A percentile compares a stretch with the other conserved stretches of the same genome.
These are phyloP conservation scores for Ustilago hordei DNA, from an alignment of 1,284 basidiomycete genomes.

Conservation along the genomic window DNA sequence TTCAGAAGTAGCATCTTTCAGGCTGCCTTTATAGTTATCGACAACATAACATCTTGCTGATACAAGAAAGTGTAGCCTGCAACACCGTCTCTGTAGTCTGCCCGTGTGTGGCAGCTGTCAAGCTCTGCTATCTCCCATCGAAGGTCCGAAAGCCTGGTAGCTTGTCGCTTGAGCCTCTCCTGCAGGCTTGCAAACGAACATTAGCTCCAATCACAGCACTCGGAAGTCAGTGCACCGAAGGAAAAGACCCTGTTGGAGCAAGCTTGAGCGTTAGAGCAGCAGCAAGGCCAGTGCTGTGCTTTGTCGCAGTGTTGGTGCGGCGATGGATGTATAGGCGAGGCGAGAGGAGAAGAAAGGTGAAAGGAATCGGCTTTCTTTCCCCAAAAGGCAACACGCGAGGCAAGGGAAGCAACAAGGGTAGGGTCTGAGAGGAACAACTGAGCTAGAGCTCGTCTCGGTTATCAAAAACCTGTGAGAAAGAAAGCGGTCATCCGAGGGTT, in stretches of 20 bases:
- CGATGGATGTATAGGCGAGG: neutral
- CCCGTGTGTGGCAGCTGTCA: neutral
- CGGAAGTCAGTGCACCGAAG: constrained; percentile 44
- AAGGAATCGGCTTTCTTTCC: neutral
- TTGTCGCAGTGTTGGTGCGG: neutral
- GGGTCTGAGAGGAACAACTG: constrained; percentile 16
- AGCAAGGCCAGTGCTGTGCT: neutral
- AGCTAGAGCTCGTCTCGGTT: constrained; percentile 10
- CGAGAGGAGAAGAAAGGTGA: constrained; percentile 9
- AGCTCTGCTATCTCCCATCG: neutral
- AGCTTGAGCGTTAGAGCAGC: neutral
- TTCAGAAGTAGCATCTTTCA: neutral
- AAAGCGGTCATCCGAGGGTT: constrained; percentile 10
- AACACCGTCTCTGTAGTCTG: neutral
- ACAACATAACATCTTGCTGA: neutral
- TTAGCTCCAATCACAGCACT: constrained; percentile 8
- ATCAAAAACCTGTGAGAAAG: neutral
- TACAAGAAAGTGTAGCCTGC: neutral
- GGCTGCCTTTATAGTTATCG: constrained; percentile 31
- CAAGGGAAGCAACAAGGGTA: neutral
- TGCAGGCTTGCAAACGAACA: neutral
- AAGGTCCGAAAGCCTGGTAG: neutral
- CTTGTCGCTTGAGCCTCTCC: constrained; percentile 13
- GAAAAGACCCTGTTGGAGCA: neutral
- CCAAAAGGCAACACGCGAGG: neutral